phyloP scores from a whole-genome alignment of 129 eudicot genomes.

The Solidago caesia region DNA sequence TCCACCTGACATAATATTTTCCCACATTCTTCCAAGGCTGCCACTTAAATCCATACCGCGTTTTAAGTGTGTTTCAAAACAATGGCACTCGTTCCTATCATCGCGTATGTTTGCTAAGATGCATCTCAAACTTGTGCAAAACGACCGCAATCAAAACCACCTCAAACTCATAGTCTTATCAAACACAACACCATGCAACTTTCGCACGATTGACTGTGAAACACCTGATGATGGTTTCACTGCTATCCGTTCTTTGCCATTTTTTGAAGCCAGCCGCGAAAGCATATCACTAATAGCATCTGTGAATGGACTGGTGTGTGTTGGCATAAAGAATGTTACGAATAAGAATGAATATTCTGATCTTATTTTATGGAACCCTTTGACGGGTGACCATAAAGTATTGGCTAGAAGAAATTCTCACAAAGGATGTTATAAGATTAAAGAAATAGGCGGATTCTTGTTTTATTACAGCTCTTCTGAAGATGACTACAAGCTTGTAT shows the following conservation, averaged over 20 bases:
- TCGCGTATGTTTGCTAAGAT: not conserved
- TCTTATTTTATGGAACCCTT: constrained; percentile 14
- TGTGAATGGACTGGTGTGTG: constrained; percentile 13
- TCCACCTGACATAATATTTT: not conserved
- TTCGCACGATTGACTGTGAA: constrained; percentile 17
- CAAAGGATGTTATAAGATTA: not conserved
- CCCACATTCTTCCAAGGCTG: not conserved
- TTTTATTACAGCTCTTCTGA: constrained; percentile 13
- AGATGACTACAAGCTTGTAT: constrained; percentile 23
- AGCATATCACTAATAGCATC: not conserved
- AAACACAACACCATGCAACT: not conserved
- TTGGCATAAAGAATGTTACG: not conserved
- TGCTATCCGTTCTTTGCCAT: not conserved
- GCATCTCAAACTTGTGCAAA: constrained; percentile 1
- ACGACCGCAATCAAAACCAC: constrained; percentile 11
- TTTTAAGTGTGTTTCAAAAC: constrained; percentile 1
- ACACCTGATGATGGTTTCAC: constrained; percentile 6
- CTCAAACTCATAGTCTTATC: constrained; percentile 7
- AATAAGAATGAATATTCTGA: not conserved
- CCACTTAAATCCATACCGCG: not conserved
- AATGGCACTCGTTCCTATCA: not conserved
- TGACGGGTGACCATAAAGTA: constrained; percentile 12
- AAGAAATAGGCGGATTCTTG: not conserved
- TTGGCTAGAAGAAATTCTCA: not conserved
- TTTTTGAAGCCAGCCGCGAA: not conserved